These are phyloP conservation scores for Lactarius pseudohatsudake DNA, from an alignment of 768 basidiomycete species.

Conservation along the genomic window DNA sequence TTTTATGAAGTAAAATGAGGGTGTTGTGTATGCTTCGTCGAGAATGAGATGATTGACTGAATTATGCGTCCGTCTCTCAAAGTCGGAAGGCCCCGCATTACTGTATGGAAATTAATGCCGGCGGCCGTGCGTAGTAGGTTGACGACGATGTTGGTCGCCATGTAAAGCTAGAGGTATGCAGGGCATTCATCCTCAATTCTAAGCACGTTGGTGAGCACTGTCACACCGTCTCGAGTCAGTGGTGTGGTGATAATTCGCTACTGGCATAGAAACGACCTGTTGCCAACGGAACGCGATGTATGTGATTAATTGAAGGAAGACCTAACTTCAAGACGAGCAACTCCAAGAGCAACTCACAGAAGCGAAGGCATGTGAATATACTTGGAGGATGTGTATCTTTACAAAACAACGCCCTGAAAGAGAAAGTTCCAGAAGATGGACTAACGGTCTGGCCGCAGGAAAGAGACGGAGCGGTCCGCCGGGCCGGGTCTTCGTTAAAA, in stretches of 20 bases:
- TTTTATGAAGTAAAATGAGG: neutral
- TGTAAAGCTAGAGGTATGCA: neutral
- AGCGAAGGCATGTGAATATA: neutral
- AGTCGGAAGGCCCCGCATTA: neutral
- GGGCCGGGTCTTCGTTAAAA: neutral
- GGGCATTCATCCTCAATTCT: neutral
- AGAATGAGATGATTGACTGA: constrained; percentile 1
- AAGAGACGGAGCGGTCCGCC: neutral
- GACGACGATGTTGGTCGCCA: neutral
- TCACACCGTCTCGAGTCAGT: neutral
- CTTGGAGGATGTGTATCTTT: neutral
- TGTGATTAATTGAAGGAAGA: neutral
- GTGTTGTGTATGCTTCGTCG: constrained; percentile 10
- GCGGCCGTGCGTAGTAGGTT: neutral
- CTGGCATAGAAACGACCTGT: neutral
- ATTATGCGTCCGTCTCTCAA: neutral
- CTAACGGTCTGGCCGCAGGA: neutral
- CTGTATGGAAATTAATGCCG: neutral
- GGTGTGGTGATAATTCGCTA: neutral
- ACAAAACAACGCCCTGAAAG: neutral
- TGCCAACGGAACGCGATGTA: neutral
- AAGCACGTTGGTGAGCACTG: neutral
- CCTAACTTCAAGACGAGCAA: neutral
- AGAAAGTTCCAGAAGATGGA: neutral
- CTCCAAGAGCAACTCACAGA: neutral